phyloP scores from a whole-genome alignment of 176 grass and related monocot species.

The Pontederia paniculata region DNA sequence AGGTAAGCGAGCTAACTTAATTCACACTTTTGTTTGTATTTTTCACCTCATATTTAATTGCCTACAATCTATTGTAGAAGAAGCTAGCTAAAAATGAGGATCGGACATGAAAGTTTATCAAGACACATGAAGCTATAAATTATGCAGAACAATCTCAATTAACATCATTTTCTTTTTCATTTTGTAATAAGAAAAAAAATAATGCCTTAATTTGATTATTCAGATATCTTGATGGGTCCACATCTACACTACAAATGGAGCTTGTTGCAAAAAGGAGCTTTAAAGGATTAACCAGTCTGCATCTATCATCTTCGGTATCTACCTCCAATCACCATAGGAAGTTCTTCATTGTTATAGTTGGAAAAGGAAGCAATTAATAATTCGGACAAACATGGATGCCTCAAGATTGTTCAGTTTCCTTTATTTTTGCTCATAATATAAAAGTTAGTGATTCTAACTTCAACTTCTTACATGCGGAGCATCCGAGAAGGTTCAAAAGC shows the following conservation, averaged over 20 bases:
- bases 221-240: background rate
- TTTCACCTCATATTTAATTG: no score
- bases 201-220: no score
- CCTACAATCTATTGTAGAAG: no score
- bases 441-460: background rate
- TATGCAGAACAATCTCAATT: no score
- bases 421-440: background rate
- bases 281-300: background rate
- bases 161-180: no score
- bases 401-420: constrained; percentile 9
- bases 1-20: no score
- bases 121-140: no score
- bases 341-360: constrained; percentile 49
- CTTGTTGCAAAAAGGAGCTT: background rate
- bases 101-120: no score
- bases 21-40: no score
- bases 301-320: background rate
- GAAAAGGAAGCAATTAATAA: constrained; percentile 48
- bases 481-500: constrained; percentile 32
- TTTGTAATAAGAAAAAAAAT: no score
- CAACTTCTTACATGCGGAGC: background rate
- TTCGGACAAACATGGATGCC: constrained; percentile 67
- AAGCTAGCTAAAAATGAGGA: no score
- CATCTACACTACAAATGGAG: constrained; percentile 1
- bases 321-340: constrained; percentile 5